Evolutionary conservation across 1,284 basidiomycete species (phyloP).

Genomic region (Ustilago sp.): DNA sequence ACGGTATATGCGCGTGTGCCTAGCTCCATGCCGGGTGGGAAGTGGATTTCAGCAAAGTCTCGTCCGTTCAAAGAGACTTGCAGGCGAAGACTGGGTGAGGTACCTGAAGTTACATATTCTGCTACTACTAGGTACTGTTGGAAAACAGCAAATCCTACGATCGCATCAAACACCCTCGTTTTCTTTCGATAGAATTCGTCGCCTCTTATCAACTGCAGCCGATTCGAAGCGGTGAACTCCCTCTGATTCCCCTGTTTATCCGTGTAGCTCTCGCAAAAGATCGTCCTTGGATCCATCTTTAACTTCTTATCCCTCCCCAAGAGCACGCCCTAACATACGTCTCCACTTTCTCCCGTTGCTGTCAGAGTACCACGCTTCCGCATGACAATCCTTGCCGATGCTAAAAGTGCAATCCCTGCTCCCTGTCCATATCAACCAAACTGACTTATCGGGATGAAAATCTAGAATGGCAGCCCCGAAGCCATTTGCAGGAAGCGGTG

Average conservation of each 20-base stretch:
- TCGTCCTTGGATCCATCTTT: constrained; percentile 84
- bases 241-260: constrained; percentile 85
- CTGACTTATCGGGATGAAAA: constrained; percentile 85
- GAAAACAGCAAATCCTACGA: constrained; percentile 96
- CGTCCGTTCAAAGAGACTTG: constrained; percentile 92
- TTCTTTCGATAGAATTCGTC: constrained; percentile 80
- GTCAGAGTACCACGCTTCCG: constrained; percentile 59
- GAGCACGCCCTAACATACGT: constrained; percentile 89
- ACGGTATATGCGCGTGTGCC: constrained; percentile 92
- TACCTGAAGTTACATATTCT: constrained; percentile 74
- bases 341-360: constrained; percentile 81
- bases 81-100: constrained; percentile 73
- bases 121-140: constrained; percentile 95
- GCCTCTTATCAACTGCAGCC: constrained; percentile 84
- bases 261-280: constrained; percentile 89
- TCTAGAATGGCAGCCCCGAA: constrained; percentile 82
- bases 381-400: constrained; percentile 58
- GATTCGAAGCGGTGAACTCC: constrained; percentile 73
- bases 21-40: constrained; percentile 89
- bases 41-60: constrained; percentile 84
- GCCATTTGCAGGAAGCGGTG: constrained; percentile 81
- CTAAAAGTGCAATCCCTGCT: constrained; percentile 75
- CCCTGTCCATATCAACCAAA: constrained; percentile 91
- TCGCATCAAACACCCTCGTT: constrained; percentile 80
- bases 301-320: constrained; percentile 83